Evolutionary conservation across 495 filamentous ascomycete genomes (phyloP).

Genomic region (Penicillium waksmanii): DNA sequence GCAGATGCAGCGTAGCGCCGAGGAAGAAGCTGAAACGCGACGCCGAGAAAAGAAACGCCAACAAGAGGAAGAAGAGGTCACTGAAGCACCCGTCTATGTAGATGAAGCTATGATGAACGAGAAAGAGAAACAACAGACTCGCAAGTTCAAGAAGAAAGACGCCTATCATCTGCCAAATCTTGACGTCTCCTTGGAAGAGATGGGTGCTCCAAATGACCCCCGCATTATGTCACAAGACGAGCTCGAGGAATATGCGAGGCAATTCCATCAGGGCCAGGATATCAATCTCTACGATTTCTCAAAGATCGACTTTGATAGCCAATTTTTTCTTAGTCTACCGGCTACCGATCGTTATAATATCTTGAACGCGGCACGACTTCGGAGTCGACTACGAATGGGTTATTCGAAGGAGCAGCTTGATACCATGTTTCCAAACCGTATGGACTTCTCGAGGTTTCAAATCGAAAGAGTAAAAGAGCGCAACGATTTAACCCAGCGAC

Average conservation of each 20-base stretch:
- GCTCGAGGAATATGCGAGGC: slow-evolving; percentile 86
- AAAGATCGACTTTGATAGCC: slow-evolving; percentile 95
- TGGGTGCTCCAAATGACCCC: slow-evolving; percentile 90
- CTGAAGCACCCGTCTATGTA: slow-evolving; percentile 81
- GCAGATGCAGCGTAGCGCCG: slow-evolving; percentile 86
- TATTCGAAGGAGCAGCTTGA: slow-evolving; percentile 95
- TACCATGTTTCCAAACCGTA: slow-evolving; percentile 95
- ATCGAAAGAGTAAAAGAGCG: slow-evolving; percentile 90
- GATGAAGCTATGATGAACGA: slow-evolving; percentile 83
- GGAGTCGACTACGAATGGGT: slow-evolving; percentile 90
- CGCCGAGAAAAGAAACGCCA: slow-evolving; percentile 52
- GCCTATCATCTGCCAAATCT: slow-evolving; percentile 92
- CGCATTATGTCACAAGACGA: slow-evolving; percentile 94
- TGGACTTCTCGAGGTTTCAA: slow-evolving; percentile 95
- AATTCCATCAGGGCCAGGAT: slow-evolving; percentile 92
- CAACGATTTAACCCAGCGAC: slow-evolving; percentile 90
- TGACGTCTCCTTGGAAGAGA: slow-evolving; percentile 70
- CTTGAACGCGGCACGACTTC: slow-evolving; percentile 84
- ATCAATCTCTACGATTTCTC: slow-evolving; percentile 98
- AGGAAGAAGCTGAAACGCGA: slow-evolving; percentile 75
- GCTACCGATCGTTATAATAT: slow-evolving; percentile 95
- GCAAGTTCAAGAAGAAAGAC: slow-evolving; percentile 87
- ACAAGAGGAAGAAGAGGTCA: slow-evolving; percentile 68
- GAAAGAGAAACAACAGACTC: slow-evolving; percentile 71
- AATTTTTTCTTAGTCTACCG: slow-evolving; percentile 90